These are phyloP conservation scores for Terfezia claveryi DNA, from an alignment of 495 filamentous ascomycete genomes.

Conservation along the genomic window DNA sequence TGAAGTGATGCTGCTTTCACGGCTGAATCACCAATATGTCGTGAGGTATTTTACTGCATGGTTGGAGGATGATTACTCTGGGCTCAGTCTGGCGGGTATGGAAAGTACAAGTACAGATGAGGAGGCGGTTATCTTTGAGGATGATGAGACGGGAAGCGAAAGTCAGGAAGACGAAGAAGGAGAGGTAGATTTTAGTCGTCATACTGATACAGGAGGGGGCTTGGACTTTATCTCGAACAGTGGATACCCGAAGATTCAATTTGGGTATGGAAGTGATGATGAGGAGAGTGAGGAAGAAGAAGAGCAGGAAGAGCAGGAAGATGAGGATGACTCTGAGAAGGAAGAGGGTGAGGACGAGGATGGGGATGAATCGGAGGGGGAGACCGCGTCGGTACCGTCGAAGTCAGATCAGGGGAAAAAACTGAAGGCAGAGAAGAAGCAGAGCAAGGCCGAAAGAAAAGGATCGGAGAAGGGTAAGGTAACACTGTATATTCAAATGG, in stretches of 20 bases:
- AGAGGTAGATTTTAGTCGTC: neutral
- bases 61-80: constrained; percentile 43
- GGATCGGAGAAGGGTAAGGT: constrained; percentile 19
- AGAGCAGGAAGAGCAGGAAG: constrained; percentile 21
- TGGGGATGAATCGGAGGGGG: constrained; percentile 9
- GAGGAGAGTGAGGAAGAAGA: constrained; percentile 27
- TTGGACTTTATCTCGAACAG: constrained; percentile 86
- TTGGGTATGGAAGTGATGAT: constrained; percentile 48
- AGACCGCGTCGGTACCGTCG: neutral
- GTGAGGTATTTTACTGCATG: constrained; percentile 91
- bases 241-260: constrained; percentile 58
- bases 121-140: neutral
- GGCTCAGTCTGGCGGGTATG: constrained; percentile 15
- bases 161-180: constrained; percentile 5
- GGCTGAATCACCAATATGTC: constrained; percentile 85
- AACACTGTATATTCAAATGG: constrained; percentile 77
- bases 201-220: constrained; percentile 44
- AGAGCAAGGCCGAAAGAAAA: constrained; percentile 8
- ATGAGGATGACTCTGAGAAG: constrained; percentile 24
- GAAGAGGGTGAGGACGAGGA: constrained; percentile 18
- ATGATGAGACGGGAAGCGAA: constrained; percentile 2
- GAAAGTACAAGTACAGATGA: constrained; percentile 6
- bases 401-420: constrained; percentile 2
- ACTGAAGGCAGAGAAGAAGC: constrained; percentile 1
- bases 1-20: constrained; percentile 74